These are phyloP conservation scores for Tetrapisispora iriomotensis DNA, from an alignment of 805 yeast genomes.

Conservation along the genomic window DNA sequence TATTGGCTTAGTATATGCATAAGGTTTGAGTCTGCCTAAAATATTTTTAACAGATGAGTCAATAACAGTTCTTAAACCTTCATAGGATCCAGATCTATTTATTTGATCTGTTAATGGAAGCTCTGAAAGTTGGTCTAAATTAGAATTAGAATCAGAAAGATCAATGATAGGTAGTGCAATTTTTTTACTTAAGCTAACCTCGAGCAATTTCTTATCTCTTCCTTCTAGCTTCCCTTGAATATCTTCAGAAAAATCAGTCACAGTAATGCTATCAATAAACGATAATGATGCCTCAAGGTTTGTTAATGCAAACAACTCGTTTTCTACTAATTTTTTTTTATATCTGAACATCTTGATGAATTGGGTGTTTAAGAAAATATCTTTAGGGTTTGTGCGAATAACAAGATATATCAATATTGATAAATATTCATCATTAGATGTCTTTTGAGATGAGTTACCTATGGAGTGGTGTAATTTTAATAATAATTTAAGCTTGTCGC, in stretches of 20 bases:
- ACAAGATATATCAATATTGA: slow-evolving; percentile 24
- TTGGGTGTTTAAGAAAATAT: slow-evolving; percentile 21
- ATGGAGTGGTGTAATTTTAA: slow-evolving; percentile 22
- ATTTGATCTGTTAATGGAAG: background rate
- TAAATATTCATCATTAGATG: slow-evolving; percentile 27
- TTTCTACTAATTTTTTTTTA: slow-evolving; percentile 25
- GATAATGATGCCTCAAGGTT: slow-evolving; percentile 28
- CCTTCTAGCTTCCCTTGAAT: slow-evolving; percentile 9
- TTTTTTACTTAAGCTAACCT: slow-evolving; percentile 14
- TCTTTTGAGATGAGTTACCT: slow-evolving; percentile 15
- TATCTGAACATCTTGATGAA: slow-evolving; percentile 27
- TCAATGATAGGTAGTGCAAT: slow-evolving; percentile 6
- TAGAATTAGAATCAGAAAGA: background rate
- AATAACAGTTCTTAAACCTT: slow-evolving; percentile 21
- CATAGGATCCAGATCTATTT: slow-evolving; percentile 19
- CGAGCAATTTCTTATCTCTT: slow-evolving; percentile 11
- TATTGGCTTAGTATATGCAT: slow-evolving; percentile 20
- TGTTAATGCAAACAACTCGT: slow-evolving; percentile 26
- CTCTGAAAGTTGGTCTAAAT: background rate
- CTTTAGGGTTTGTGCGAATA: slow-evolving; percentile 16
- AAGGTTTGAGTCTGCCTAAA: slow-evolving; percentile 24
- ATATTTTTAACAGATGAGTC: slow-evolving; percentile 25
- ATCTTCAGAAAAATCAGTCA: slow-evolving; percentile 15
- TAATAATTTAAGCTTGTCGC: slow-evolving; percentile 21
- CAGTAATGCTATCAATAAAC: slow-evolving; percentile 25